Conservation (phyloP, 2,329 filamentous ascomycete species). For the Lomentospora prolificans region DNA sequence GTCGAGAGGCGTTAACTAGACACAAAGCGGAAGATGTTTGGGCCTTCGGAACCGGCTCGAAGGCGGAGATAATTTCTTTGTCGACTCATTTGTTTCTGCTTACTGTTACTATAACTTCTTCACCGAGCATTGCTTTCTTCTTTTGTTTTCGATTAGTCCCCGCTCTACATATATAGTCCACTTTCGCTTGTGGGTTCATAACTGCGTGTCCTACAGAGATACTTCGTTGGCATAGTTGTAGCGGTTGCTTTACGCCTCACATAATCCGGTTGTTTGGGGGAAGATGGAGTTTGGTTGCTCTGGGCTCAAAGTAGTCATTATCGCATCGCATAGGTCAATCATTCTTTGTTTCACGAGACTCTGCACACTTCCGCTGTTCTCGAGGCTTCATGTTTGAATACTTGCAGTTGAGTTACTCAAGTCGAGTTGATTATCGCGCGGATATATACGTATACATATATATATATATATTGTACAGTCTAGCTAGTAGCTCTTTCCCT, state of each 20-base stretch:
- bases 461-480: constrained; percentile 9
- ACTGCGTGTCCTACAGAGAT: neutral
- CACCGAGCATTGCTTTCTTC: too few species aligned
- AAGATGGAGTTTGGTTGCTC: neutral
- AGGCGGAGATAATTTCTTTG: neutral
- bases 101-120: too few species aligned
- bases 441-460: constrained; percentile 4
- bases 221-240: neutral
- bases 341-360: neutral
- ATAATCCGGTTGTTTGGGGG: neutral
- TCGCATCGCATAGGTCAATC: neutral
- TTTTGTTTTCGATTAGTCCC: neutral
- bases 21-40: neutral
- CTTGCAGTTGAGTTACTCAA: too few species aligned
- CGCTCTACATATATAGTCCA: too few species aligned
- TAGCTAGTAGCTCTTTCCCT: constrained; percentile 10
- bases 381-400: too few species aligned
- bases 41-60: too few species aligned
- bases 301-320: neutral
- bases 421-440: too few species aligned
- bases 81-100: too few species aligned
- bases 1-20: constrained; percentile 63
- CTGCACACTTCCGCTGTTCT: neutral
- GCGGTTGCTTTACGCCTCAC: neutral
- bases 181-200: too few species aligned